Evolutionary conservation across 2,329 filamentous ascomycete genomes (phyloP).

Genomic region (Colletotrichum godetiae): DNA sequence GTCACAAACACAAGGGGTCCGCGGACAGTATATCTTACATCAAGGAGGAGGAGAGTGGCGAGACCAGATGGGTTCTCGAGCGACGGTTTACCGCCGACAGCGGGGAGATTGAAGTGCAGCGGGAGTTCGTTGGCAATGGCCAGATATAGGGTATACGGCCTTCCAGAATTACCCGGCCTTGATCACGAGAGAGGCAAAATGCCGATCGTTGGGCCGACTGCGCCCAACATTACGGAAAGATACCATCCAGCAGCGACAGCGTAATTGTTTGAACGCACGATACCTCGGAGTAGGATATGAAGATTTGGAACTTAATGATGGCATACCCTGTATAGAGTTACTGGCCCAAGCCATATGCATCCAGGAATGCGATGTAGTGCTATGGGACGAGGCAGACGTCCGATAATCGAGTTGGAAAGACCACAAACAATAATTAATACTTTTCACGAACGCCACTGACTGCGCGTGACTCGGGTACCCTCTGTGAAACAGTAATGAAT

Average conservation of each 20-base stretch:
- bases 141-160: conserved; percentile 50
- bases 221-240: conserved; percentile 2
- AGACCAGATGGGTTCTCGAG: conserved; percentile 77
- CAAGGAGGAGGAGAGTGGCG: conserved; percentile 68
- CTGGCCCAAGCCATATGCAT: conserved; percentile 10
- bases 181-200: not conserved
- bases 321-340: conserved; percentile 18
- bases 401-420: not conserved
- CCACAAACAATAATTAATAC: not conserved
- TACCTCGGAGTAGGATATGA: conserved; percentile 2
- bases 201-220: not conserved
- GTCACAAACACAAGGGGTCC: conserved; percentile 66
- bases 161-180: too few species aligned
- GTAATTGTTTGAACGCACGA: conserved; percentile 16
- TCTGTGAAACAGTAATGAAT: too few species aligned
- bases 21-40: conserved; percentile 78
- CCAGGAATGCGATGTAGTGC: conserved; percentile 8
- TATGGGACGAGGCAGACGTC: not conserved
- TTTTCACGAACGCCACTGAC: too few species aligned
- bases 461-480: too few species aligned
- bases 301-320: conserved; percentile 2
- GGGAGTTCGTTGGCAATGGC: conserved; percentile 71
- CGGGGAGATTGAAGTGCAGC: conserved; percentile 72
- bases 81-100: conserved; percentile 72
- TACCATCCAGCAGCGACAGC: conserved; percentile 25